Evolutionary conservation across 2,329 filamentous ascomycete species (phyloP).

Genomic region (Epichloe brachyelytri): DNA sequence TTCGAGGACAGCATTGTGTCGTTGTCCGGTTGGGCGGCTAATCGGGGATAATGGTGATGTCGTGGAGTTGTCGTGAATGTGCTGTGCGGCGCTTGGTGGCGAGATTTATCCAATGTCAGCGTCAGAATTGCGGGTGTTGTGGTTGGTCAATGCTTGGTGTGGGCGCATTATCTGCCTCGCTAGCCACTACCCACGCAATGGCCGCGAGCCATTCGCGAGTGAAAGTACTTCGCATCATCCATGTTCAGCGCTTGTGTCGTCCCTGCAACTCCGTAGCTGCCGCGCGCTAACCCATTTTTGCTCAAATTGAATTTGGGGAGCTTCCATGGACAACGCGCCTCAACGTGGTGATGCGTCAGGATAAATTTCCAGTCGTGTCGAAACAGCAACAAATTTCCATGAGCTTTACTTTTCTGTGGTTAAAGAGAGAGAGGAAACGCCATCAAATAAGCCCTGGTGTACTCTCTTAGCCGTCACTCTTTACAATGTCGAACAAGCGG

Average conservation of each 20-base stretch:
- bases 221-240: not conserved
- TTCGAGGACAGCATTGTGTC: slow-evolving; percentile 32
- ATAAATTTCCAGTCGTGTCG: no score
- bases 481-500: slow-evolving; percentile 33
- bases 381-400: no score
- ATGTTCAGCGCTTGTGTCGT: not conserved
- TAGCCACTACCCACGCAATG: slow-evolving; percentile 15
- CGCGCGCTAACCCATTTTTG: not conserved
- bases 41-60: slow-evolving; percentile 11
- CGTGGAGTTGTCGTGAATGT: slow-evolving; percentile 14
- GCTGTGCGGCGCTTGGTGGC: slow-evolving; percentile 23
- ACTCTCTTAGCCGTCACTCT: not conserved
- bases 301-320: not conserved
- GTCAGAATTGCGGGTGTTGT: slow-evolving; percentile 24
- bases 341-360: not conserved
- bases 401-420: no score
- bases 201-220: rapidly evolving
- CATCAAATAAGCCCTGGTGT: no score
- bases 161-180: slow-evolving; percentile 17
- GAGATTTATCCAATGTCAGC: slow-evolving; percentile 21
- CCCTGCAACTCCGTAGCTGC: not conserved
- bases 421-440: no score
- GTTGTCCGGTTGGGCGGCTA: slow-evolving; percentile 16
- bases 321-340: not conserved
- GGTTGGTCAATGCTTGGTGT: slow-evolving; percentile 27